These are phyloP conservation scores for Gossypium rotundifolium DNA, from an alignment of 345 rosid species.

Conservation along the genomic window DNA sequence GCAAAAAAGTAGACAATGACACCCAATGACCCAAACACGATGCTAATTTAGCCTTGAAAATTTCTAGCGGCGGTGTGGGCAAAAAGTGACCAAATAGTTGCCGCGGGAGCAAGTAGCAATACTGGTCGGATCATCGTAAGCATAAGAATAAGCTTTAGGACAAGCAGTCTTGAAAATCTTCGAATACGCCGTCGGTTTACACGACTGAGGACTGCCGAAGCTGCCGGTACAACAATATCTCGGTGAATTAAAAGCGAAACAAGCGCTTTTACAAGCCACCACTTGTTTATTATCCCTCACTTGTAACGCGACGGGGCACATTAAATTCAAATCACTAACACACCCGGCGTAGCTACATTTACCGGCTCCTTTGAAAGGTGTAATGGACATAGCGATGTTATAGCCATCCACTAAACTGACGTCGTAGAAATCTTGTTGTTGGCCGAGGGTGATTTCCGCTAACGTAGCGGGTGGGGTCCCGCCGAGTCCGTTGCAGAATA, in stretches of 20 bases:
- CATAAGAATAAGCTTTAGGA: slow-evolving; percentile 89
- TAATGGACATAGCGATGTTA: slow-evolving; percentile 78
- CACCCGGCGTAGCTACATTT: slow-evolving; percentile 89
- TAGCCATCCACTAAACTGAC: slow-evolving; percentile 95
- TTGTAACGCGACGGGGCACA: slow-evolving; percentile 84
- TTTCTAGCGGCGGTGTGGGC: slow-evolving; percentile 51
- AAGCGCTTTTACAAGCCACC: slow-evolving; percentile 91
- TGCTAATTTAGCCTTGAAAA: too few relatives aligned
- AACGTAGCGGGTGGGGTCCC: slow-evolving; percentile 91
- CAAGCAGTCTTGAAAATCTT: slow-evolving; percentile 87
- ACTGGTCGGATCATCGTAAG: slow-evolving; percentile 91
- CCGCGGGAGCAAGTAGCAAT: slow-evolving; percentile 72
- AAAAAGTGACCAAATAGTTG: slow-evolving; percentile 74
- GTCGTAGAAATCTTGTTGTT: slow-evolving; percentile 80
- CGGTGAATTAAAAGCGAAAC: slow-evolving; percentile 82
- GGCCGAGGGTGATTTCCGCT: slow-evolving; percentile 80
- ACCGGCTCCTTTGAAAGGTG: slow-evolving; percentile 67
- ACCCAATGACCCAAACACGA: not conserved
- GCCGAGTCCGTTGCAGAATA: slow-evolving; percentile 76
- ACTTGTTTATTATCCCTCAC: slow-evolving; percentile 58
- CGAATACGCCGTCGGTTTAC: slow-evolving; percentile 92
- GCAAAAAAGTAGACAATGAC: not conserved
- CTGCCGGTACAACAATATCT: slow-evolving; percentile 88
- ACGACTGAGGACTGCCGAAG: slow-evolving; percentile 62
- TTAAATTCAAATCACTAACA: slow-evolving; percentile 66